Conservation (phyloP, 2,329 filamentous ascomycete genomes). For the Corinectria fuckeliana region DNA sequence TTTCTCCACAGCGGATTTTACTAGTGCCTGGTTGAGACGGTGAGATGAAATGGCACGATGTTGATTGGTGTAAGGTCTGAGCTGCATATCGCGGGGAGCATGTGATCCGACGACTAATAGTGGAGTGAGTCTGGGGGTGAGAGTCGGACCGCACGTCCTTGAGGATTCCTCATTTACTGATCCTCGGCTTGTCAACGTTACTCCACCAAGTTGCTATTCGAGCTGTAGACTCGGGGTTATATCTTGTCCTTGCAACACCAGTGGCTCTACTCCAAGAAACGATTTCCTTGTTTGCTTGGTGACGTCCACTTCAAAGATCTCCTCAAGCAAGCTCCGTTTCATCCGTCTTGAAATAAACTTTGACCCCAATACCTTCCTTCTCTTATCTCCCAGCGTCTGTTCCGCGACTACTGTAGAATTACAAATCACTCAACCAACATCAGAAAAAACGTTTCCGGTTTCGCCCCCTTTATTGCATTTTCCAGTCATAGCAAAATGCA, state of each 20-base stretch:
- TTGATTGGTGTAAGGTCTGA: conserved; percentile 13
- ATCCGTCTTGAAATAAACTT: too few species aligned
- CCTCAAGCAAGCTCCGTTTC: too few species aligned
- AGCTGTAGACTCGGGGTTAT: too few species aligned
- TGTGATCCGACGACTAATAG: conserved; percentile 10
- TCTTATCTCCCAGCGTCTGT: not conserved
- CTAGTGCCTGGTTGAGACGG: not conserved
- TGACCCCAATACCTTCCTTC: too few species aligned
- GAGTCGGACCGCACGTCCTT: not conserved
- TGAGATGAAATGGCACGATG: conserved; percentile 2
- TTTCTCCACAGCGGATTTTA: conserved; percentile 10
- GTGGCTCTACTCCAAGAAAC: too few species aligned
- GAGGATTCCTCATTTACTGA: not conserved
- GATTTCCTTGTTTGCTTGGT: too few species aligned
- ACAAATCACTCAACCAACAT: not conserved
- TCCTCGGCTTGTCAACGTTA: not conserved
- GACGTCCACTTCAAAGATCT: too few species aligned
- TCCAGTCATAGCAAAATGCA: too few species aligned
- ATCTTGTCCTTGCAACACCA: too few species aligned
- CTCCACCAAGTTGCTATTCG: not conserved
- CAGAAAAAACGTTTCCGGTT: not conserved
- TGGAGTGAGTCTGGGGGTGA: not conserved
- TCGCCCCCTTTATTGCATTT: conserved; percentile 1
- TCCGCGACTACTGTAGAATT: not conserved
- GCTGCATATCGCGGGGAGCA: conserved; percentile 11